These are phyloP conservation scores for Cordyceps farinosa DNA, from an alignment of 2,329 filamentous ascomycete species.

Conservation along the genomic window DNA sequence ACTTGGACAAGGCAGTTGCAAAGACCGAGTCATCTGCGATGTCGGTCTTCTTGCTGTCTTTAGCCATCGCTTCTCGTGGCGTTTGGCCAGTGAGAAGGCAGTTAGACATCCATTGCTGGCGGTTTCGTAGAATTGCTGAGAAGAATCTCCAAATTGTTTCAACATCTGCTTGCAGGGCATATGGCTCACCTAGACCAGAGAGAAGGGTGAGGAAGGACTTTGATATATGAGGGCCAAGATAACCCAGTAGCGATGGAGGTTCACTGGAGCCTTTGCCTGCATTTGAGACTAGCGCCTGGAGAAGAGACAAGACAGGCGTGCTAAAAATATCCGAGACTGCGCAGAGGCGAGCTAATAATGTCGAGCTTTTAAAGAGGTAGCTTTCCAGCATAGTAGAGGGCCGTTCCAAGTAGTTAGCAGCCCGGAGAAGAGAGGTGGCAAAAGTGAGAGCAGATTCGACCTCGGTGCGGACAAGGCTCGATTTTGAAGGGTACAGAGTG, in stretches of 20 bases:
- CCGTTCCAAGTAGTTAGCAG: slow-evolving; percentile 60
- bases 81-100: slow-evolving; percentile 86
- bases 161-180: slow-evolving; percentile 62
- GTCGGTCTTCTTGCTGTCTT: slow-evolving; percentile 48
- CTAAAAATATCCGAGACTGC: slow-evolving; percentile 65
- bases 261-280: slow-evolving; percentile 66
- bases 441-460: slow-evolving; percentile 63
- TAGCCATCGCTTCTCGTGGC: slow-evolving; percentile 69
- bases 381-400: slow-evolving; percentile 66
- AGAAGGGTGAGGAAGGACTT: slow-evolving; percentile 80
- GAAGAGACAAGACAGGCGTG: slow-evolving; percentile 61
- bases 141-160: slow-evolving; percentile 79
- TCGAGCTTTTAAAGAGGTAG: slow-evolving; percentile 76
- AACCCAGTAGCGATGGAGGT: slow-evolving; percentile 88
- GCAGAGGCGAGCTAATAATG: slow-evolving; percentile 72
- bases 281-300: slow-evolving; percentile 70
- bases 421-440: slow-evolving; percentile 65
- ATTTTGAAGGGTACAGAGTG: slow-evolving; percentile 58
- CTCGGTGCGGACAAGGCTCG: slow-evolving; percentile 57
- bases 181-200: slow-evolving; percentile 71
- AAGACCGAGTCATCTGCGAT: slow-evolving; percentile 62
- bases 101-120: slow-evolving; percentile 94
- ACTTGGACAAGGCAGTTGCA: slow-evolving; percentile 65
- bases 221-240: slow-evolving; percentile 77
- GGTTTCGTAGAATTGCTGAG: slow-evolving; percentile 78